Conservation (phyloP, 305 asterid species). For the Fraxinus albicans region DNA sequence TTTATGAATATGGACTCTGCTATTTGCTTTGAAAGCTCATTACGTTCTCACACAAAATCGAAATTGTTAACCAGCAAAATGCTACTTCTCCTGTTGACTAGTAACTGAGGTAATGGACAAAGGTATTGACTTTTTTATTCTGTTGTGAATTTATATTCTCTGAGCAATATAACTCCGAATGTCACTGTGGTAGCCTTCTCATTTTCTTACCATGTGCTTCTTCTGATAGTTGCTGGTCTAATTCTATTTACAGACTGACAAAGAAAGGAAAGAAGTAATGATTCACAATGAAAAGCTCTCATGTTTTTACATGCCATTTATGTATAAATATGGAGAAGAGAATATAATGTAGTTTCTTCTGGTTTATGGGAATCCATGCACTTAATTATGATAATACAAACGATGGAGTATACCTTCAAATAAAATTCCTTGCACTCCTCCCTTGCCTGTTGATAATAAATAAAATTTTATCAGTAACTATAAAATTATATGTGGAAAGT, state of each 20-base stretch:
- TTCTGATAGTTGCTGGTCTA: background rate
- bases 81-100: background rate
- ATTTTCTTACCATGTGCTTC: background rate
- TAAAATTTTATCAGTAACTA: slow-evolving; percentile 18
- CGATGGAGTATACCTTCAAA: slow-evolving; percentile 57
- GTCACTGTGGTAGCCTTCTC: background rate
- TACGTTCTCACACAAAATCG: background rate
- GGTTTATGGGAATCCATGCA: slow-evolving; percentile 7
- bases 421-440: slow-evolving; percentile 58
- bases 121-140: background rate
- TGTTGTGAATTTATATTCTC: background rate
- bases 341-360: background rate
- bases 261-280: background rate
- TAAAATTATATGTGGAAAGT: background rate
- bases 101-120: background rate
- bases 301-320: background rate
- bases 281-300: background rate
- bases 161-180: background rate
- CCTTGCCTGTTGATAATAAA: slow-evolving; percentile 51
- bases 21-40: background rate
- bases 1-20: background rate
- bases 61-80: background rate
- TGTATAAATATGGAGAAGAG: background rate
- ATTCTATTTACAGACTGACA: background rate
- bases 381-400: background rate